A percentile compares a stretch with the other conserved stretches of the same genome.
Evolutionary conservation across 345 rosid species (phyloP).

Genomic region (Eucalyptus cloeziana): DNA sequence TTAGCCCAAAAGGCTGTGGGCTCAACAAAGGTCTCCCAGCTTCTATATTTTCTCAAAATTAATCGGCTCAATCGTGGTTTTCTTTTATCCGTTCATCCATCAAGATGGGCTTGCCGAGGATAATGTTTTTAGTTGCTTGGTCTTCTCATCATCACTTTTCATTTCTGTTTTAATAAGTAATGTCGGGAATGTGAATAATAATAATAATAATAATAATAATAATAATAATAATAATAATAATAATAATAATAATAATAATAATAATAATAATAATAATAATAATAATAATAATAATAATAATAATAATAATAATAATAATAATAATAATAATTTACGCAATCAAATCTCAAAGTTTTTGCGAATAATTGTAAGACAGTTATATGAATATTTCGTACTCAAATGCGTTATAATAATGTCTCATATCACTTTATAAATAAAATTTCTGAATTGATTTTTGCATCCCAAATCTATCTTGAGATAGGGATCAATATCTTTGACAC

Average conservation of each 20-base stretch:
- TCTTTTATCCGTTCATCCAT: neutral
- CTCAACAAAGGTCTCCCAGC: neutral
- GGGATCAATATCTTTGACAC: too few species aligned
- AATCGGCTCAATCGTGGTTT: neutral
- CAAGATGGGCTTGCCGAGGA: neutral
- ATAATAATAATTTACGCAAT: too few species aligned
- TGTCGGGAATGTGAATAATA: neutral
- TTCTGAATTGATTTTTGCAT: neutral
- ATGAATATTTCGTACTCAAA: neutral
- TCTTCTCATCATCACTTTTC: neutral
- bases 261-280: too few species aligned
- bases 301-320: too few species aligned
- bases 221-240: too few species aligned
- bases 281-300: too few species aligned
- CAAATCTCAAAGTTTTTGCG: neutral
- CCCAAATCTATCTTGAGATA: neutral
- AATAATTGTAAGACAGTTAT: neutral
- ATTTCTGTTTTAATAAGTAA: too few species aligned
- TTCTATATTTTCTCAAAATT: neutral
- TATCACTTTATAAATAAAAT: too few species aligned
- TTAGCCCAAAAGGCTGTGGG: neutral
- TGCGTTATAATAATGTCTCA: rapidly evolving
- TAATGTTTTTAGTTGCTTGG: neutral
- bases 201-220: too few species aligned
- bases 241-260: too few species aligned